Conservation (phyloP, 768 basidiomycete genomes). For the Pleurotus citrinopileatus region DNA sequence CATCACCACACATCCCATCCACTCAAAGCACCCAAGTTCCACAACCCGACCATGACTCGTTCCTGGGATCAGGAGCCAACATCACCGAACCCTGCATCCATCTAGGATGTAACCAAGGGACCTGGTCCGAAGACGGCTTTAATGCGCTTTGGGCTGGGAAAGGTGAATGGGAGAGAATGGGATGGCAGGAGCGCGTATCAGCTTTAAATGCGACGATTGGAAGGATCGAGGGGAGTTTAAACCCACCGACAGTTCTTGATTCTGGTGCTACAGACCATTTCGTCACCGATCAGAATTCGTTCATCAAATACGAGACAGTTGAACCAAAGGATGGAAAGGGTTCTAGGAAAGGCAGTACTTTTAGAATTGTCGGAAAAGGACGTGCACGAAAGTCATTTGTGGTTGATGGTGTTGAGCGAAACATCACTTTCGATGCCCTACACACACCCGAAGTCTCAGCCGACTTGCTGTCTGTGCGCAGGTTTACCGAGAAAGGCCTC, state of each 20-base stretch:
- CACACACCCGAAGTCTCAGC: constrained; percentile 23
- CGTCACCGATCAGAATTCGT: constrained; percentile 16
- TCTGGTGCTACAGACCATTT: constrained; percentile 24
- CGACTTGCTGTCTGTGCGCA: constrained; percentile 22
- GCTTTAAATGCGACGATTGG: background rate
- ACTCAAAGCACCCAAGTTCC: too few relatives aligned
- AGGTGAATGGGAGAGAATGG: too few relatives aligned
- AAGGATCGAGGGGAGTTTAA: too few relatives aligned
- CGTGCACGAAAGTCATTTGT: constrained; percentile 12
- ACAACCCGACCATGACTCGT: too few relatives aligned
- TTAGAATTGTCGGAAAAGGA: constrained; percentile 21
- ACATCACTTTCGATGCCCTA: constrained; percentile 20
- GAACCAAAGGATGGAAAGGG: constrained; percentile 1
- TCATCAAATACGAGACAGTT: constrained; percentile 14
- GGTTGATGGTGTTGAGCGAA: constrained; percentile 10
- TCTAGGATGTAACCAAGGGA: too few relatives aligned
- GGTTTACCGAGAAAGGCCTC: constrained; percentile 15
- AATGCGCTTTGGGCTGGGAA: too few relatives aligned
- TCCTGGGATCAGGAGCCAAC: too few relatives aligned
- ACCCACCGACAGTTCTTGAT: constrained; percentile 12
- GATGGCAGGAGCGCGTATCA: background rate
- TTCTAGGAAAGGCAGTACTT: constrained; percentile 11
- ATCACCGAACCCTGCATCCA: too few relatives aligned
- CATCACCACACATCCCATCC: too few relatives aligned
- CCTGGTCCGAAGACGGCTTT: too few relatives aligned